These are phyloP conservation scores for Begonia loranthoides DNA, from an alignment of 306 rosid genomes.

Conservation along the genomic window DNA sequence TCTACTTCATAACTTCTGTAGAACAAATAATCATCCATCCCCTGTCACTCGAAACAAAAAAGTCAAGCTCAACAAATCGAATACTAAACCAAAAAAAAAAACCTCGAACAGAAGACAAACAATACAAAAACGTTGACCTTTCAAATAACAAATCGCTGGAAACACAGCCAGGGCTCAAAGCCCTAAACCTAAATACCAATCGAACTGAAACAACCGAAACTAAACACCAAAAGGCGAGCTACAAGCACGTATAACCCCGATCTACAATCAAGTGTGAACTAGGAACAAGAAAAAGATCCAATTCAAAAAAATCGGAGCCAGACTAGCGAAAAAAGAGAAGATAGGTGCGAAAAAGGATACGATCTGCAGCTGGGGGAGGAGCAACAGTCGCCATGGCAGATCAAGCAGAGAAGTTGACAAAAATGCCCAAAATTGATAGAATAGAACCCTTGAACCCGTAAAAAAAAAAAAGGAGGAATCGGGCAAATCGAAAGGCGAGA, in stretches of 20 bases:
- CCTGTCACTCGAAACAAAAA: too few relatives aligned
- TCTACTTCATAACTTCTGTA: too few relatives aligned
- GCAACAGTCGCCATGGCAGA: constrained; percentile 73
- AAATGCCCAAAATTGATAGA: background rate
- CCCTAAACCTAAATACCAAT: background rate
- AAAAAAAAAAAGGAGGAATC: constrained; percentile 8
- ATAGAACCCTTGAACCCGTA: constrained; percentile 20
- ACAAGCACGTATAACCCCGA: constrained; percentile 9
- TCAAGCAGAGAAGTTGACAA: background rate
- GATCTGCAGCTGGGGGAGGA: constrained; percentile 68
- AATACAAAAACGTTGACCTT: background rate
- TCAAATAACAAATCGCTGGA: too few relatives aligned
- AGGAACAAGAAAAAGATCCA: constrained; percentile 1
- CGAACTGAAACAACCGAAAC: background rate
- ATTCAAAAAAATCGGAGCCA: background rate
- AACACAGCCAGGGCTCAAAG: too few relatives aligned
- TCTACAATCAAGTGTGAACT: constrained; percentile 8
- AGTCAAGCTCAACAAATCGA: background rate
- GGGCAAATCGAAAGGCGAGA: constrained; percentile 15
- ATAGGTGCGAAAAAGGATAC: constrained; percentile 95
- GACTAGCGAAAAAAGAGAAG: background rate
- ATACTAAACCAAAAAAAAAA: background rate
- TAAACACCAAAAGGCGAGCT: background rate
- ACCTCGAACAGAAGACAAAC: background rate
- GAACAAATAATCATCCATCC: too few relatives aligned